A percentile compares a stretch with the other conserved stretches of the same genome.
These are phyloP conservation scores for Dianthus caryophyllus DNA, from an alignment of 148 eudicot species.

Conservation along the genomic window DNA sequence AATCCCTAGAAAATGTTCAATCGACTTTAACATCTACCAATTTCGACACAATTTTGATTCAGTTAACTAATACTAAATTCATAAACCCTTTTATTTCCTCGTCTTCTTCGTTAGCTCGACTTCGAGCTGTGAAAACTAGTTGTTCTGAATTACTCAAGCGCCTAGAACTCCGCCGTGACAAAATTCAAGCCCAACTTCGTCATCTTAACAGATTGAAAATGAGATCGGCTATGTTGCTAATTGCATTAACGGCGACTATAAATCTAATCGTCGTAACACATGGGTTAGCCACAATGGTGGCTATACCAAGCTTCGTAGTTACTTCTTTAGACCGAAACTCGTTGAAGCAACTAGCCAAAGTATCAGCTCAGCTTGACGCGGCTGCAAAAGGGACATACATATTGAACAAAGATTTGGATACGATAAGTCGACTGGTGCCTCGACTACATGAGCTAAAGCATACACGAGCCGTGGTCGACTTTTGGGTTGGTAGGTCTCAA, in stretches of 20 bases:
- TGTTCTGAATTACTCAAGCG: slow-evolving; percentile 54
- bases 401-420: slow-evolving; percentile 77
- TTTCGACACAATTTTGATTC: slow-evolving; percentile 28
- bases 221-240: slow-evolving; percentile 50
- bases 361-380: slow-evolving; percentile 58
- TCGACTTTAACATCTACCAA: slow-evolving; percentile 14
- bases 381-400: slow-evolving; percentile 85
- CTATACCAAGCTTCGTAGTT: slow-evolving; percentile 45
- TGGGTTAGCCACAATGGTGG: slow-evolving; percentile 44
- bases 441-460: slow-evolving; percentile 73
- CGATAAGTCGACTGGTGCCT: slow-evolving; percentile 66
- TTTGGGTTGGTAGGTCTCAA: slow-evolving; percentile 51
- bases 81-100: slow-evolving; percentile 47
- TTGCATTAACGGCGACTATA: slow-evolving; percentile 48
- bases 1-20: slow-evolving; percentile 20
- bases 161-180: slow-evolving; percentile 58
- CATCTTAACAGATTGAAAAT: slow-evolving; percentile 30
- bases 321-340: slow-evolving; percentile 36
- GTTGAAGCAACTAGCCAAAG: slow-evolving; percentile 25
- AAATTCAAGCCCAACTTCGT: slow-evolving; percentile 40
- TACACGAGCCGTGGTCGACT: slow-evolving; percentile 38
- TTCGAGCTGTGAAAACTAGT: slow-evolving; percentile 42
- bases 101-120: slow-evolving; percentile 33
- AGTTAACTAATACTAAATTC: slow-evolving; percentile 33
- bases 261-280: slow-evolving; percentile 45